Evolutionary conservation across 1,284 basidiomycete species (phyloP).

Genomic region (Cryptococcus sp.): DNA sequence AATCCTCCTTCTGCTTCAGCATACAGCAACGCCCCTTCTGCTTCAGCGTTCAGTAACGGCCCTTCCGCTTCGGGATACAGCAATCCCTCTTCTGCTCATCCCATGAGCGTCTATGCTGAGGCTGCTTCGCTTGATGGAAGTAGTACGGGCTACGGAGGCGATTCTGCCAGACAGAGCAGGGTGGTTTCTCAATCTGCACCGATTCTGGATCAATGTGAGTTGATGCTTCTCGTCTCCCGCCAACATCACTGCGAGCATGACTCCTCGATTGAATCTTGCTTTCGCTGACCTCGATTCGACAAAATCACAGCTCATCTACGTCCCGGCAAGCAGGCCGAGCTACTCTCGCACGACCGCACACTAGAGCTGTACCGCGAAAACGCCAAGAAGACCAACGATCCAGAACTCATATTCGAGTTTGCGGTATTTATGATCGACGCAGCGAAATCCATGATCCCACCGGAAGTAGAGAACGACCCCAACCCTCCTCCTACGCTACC

Average conservation of each 20-base stretch:
- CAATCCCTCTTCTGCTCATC: too few species aligned
- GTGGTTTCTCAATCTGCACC: conserved; percentile 40
- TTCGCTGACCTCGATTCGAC: background rate
- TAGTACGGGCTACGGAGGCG: conserved; percentile 3
- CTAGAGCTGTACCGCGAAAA: conserved; percentile 95
- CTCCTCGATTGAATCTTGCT: background rate
- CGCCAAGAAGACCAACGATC: conserved; percentile 98
- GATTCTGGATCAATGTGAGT: conserved; percentile 53
- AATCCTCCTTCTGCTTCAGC: too few species aligned
- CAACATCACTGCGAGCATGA: too few species aligned
- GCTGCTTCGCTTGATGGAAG: too few species aligned
- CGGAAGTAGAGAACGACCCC: conserved; percentile 22
- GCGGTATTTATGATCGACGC: conserved; percentile 99
- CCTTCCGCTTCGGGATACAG: too few species aligned
- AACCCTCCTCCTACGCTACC: conserved; percentile 57
- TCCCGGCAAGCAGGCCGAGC: conserved; percentile 86
- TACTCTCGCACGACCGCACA: conserved; percentile 92
- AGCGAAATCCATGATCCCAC: conserved; percentile 68
- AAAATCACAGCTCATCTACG: conserved; percentile 68
- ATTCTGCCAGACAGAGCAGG: conserved; percentile 24
- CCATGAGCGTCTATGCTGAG: too few species aligned
- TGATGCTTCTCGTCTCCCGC: background rate
- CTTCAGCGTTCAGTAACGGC: too few species aligned
- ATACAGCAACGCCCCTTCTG: too few species aligned
- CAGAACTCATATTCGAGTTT: conserved; percentile 96